Evolutionary conservation across 2,329 filamentous ascomycete species (phyloP), one percentile per base, ranked within the genome.

Genomic region (Chaetomium olivaceum): DNA sequence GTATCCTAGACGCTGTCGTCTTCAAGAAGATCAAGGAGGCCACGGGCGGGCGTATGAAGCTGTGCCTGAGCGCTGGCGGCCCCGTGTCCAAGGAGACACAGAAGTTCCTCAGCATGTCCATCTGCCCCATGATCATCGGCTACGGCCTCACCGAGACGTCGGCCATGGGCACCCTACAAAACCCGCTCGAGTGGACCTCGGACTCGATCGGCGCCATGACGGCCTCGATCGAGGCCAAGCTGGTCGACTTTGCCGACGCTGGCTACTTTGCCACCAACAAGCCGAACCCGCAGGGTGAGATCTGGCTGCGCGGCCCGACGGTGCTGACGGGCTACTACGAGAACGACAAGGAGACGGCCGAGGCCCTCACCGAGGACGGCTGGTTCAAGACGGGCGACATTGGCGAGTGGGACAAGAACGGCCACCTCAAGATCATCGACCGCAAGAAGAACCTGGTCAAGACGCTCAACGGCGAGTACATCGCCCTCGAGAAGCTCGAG

Each of bases 1-100:
- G 85, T 63, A 71, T 95, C 54, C 81, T 96, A 58, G 92, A 96
- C 73, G 83, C 88, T 1, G 79, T 96, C 3, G 90, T 96, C 11
- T 96, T 96, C 83, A 93, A 92, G 80, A 96, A 96, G 82, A 86
- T 96, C 76, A 93, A 92, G 80, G 92, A 95, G 73, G 92, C 92
- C 16, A 96, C 92, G 2, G 92, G 92, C 75, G 92, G 92, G 59
- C 85, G 86, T 66, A 81, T 96, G 69, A 89, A 91, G 73, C 86
- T 96, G 59, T 90, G 90, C 80, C 84, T 96, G 87, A 95, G 92
- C 76, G 92, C 92, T 66, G 92, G 92, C 76, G 92, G 92, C 1
- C 92, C 92, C 5, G 85, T 96, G 54, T 87, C 92, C 33, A 92
- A 90, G 78, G 92, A 96, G 58, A 96, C 92, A 0, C 90, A 93